These are phyloP conservation scores for Pleurotus platypus DNA, from an alignment of 768 basidiomycete species.

Conservation along the genomic window DNA sequence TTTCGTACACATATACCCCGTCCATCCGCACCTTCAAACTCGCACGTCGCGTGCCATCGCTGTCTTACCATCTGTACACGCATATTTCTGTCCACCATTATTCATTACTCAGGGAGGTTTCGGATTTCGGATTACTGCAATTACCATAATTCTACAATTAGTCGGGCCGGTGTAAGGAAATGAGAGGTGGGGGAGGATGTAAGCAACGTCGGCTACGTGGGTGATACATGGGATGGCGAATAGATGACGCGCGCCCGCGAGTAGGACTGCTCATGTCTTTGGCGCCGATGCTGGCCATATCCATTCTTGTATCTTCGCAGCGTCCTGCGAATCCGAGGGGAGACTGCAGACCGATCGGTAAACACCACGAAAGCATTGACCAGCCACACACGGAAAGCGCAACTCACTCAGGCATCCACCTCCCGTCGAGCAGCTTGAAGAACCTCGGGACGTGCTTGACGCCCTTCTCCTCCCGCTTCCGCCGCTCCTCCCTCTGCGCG, in stretches of 20 bases:
- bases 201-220: no score
- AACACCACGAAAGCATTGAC: slow-evolving; percentile 9
- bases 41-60: neutral
- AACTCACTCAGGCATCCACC: slow-evolving; percentile 76
- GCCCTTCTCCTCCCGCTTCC: slow-evolving; percentile 70
- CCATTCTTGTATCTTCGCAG: slow-evolving; percentile 67
- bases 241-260: neutral
- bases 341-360: slow-evolving; percentile 40
- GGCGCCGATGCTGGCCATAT: slow-evolving; percentile 51
- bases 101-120: neutral
- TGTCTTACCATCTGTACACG: slow-evolving; percentile 7
- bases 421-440: slow-evolving; percentile 73
- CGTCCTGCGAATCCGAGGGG: slow-evolving; percentile 65
- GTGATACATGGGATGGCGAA: neutral
- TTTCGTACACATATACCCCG: neutral
- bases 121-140: slow-evolving; percentile 2
- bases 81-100: slow-evolving; percentile 3
- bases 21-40: neutral
- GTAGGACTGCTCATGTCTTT: neutral
- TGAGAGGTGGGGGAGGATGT: neutral
- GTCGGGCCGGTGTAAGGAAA: neutral
- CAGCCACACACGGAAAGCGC: slow-evolving; percentile 4
- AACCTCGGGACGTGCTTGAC: slow-evolving; percentile 70
- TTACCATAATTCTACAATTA: slow-evolving; percentile 8
- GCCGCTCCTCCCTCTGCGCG: slow-evolving; percentile 79